Base-by-base conservation (phyloP, 2,329 filamentous ascomycete species). In the Beauveria asiatica region DNA sequence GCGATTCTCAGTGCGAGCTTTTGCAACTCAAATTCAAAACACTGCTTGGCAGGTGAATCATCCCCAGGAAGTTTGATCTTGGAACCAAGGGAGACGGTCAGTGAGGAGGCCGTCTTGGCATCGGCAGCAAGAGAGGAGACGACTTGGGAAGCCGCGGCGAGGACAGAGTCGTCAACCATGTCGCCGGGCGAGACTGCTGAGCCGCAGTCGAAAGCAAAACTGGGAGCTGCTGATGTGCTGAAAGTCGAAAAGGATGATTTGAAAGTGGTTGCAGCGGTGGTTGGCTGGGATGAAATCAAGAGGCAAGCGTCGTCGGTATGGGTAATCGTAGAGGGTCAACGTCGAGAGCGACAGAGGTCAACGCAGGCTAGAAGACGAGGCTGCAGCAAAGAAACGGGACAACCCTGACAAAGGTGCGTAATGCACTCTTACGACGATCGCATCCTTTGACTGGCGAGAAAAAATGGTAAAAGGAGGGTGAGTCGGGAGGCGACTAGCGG, bases 11-110 rank as follows among this genome's bases (percentile, higher is more conserved):
- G 77, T 62, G 87, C 83, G 64, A 97, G 83, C 60, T 89, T 87
- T 55, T 87, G 83, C 61, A 99, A 83, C 76, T 97, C 93, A 62
- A 82, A 80, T 76, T 97, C 92, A 63, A 97, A 83, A 37, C 82
- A 82, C 65, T 83, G 80, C 76, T 97, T 97, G 65, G 88, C 88
- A 41, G 84, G 75, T 49, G 83, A 88, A 62, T 91, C 83, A 61
- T 84, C 81, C 61, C 94, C 94, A 16, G 93, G 92, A 25, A 97
- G 81, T 64, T 81, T 82, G 69, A 93, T 80, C 65, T 82, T 78
- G 57, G 75, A 73, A 61, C 75, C 76, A 60, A 74, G 70, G 55
- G 73, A 74, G 62, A 75, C 70, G 60, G 76, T 71, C 56, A 75
- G 72, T 55, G 75, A 70, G 63, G 70, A 68, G 44, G 72, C 66